phyloP scores from a whole-genome alignment of 108 stramenopile genomes.

The Cyclostephanos invisitatus region DNA sequence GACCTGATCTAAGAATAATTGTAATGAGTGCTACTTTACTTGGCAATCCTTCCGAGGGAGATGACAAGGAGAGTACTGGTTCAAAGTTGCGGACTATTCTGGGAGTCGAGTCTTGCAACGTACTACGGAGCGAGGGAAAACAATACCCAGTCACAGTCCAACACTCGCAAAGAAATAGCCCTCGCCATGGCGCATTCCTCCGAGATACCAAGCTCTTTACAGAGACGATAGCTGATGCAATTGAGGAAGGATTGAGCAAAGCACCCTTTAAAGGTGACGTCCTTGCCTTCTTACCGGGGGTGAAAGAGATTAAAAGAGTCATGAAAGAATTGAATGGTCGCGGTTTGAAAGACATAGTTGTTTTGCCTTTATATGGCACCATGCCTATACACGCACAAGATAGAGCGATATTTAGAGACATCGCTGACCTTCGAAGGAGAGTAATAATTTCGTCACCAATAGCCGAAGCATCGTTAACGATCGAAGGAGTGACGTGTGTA shows the following conservation, averaged over 20 bases:
- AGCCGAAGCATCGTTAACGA: slow-evolving; percentile 86
- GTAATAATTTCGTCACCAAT: slow-evolving; percentile 82
- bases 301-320: slow-evolving; percentile 72
- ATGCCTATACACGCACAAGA: slow-evolving; percentile 73
- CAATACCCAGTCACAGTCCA: slow-evolving; percentile 59
- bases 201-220: slow-evolving; percentile 49
- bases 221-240: slow-evolving; percentile 51
- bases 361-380: slow-evolving; percentile 73
- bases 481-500: slow-evolving; percentile 78
- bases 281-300: slow-evolving; percentile 85
- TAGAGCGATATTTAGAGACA: slow-evolving; percentile 49
- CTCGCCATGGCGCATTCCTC: slow-evolving; percentile 46
- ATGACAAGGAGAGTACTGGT: slow-evolving; percentile 14
- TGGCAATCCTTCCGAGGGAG: slow-evolving; percentile 34
- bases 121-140: slow-evolving; percentile 56
- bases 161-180: slow-evolving; percentile 44
- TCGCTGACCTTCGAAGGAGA: slow-evolving; percentile 39
- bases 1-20: slow-evolving; percentile 49
- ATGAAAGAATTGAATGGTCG: slow-evolving; percentile 52
- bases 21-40: slow-evolving; percentile 75
- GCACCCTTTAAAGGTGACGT: slow-evolving; percentile 69
- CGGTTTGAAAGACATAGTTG: slow-evolving; percentile 31
- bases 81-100: slow-evolving; percentile 45
- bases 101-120: slow-evolving; percentile 47
- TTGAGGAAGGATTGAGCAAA: slow-evolving; percentile 49